Base-by-base conservation (phyloP, 108 stramenopile genomes). In the Craspedostauros australis region DNA sequence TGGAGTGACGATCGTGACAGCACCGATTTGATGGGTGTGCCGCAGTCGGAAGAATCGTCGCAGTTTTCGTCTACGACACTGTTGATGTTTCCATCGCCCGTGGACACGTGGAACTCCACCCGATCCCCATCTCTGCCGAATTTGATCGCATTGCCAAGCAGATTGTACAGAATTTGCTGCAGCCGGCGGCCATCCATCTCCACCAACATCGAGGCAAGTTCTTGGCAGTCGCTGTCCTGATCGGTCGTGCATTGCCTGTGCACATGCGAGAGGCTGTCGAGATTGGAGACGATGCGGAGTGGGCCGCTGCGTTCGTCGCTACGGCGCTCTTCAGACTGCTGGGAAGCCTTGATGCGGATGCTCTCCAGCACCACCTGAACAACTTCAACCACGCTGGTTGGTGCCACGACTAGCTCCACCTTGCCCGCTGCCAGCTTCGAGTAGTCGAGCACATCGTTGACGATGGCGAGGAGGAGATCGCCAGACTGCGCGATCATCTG, bases 101-200 rank as follows among this genome's bases (percentile, higher is more conserved):
- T n/a, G n/a, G 9, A 14, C 14, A 66, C 59, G 2, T 20, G 8
- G 16, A 75, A 45, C 33, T 75, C 58, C 26, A 73, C 47, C 4
- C 29, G 39, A n/a, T 61, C 62, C 5, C 54, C 62, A 14, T 44
- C 46, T 27, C 40, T 50, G 20, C 66, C 59, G 40, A 75, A 75
- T 22, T 75, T 75, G 42, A 57, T 31, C 11, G 73, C 67, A 37
- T 75, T 75, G 15, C 73, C 73, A 8, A 75, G 50, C 19, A 75
- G 44, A 41, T 75, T 75, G 50, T 64, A 75, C 26, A 75, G 37
- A 23, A 75, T 57, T 44, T 75, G 73, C 28, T 75, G 73, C 36
- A 75, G 23, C 38, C 73, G 39, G 7, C 67, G 66, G 20, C 57
- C 43, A 38, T 75, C 73, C 15, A 58, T 69, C 11, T 63, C 23